These are phyloP conservation scores for Fusarium subglutinans DNA, from an alignment of 2,329 filamentous ascomycete species.

Conservation along the genomic window DNA sequence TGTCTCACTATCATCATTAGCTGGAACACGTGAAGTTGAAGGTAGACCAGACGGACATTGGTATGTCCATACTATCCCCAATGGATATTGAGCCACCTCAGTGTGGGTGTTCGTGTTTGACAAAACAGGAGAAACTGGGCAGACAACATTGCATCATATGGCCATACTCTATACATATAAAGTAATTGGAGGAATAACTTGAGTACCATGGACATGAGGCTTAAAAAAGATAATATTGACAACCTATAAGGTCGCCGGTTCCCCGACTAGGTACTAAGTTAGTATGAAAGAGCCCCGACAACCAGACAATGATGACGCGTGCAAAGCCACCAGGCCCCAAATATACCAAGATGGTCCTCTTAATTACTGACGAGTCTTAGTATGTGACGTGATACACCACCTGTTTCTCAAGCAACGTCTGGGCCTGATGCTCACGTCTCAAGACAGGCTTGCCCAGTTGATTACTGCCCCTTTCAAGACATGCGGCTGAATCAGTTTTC, in stretches of 20 bases:
- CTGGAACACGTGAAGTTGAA: background rate
- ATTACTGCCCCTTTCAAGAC: background rate
- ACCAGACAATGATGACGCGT: slow-evolving; percentile 30
- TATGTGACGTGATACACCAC: slow-evolving; percentile 27
- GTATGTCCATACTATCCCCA: background rate
- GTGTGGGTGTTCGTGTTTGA: background rate
- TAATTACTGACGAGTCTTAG: background rate
- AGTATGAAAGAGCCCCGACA: slow-evolving; percentile 12
- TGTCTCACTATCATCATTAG: background rate
- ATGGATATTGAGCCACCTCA: background rate
- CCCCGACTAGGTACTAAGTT: background rate
- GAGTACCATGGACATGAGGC: background rate
- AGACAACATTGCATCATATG: background rate
- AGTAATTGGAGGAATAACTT: background rate
- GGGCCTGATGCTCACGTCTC: background rate
- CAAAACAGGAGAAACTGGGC: background rate
- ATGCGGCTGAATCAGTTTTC: slow-evolving; percentile 7
- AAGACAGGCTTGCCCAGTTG: slow-evolving; percentile 1
- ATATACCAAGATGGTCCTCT: background rate
- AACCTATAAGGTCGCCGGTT: slow-evolving; percentile 1
- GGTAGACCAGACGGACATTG: background rate
- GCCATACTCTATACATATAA: background rate
- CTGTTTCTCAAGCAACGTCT: slow-evolving; percentile 33
- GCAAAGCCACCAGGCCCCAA: slow-evolving; percentile 3
- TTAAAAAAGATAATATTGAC: slow-evolving; percentile 4